A percentile compares a stretch with the other conserved stretches of the same genome.
Conservation (phyloP, 805 yeast species). For the Isabelozyma pseudorhagii region DNA sequence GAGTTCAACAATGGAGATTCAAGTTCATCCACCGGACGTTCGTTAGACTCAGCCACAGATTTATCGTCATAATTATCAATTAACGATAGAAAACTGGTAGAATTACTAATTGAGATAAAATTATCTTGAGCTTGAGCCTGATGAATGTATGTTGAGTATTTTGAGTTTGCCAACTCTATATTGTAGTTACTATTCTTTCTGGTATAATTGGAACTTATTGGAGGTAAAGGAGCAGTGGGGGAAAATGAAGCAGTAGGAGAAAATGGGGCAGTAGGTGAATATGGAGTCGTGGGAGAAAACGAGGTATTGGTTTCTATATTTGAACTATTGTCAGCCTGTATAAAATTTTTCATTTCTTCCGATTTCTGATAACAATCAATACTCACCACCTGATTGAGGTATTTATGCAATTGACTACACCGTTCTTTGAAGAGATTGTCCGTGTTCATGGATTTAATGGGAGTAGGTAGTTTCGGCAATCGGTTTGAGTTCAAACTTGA, state of each 20-base stretch:
- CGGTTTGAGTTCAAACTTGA: slow-evolving; percentile 4
- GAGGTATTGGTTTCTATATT: not conserved
- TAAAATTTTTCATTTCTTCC: slow-evolving; percentile 7
- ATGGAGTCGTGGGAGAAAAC: slow-evolving; percentile 10
- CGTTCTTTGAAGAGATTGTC: slow-evolving; percentile 11
- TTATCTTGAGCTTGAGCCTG: not conserved
- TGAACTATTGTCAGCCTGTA: not conserved
- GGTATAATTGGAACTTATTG: not conserved
- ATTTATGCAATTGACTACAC: slow-evolving; percentile 21
- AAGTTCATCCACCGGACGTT: not conserved
- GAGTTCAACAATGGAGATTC: not conserved
- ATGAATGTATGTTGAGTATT: slow-evolving; percentile 12
- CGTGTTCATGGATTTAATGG: slow-evolving; percentile 12
- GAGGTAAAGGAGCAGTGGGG: slow-evolving; percentile 5
- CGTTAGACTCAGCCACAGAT: not conserved
- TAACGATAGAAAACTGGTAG: slow-evolving; percentile 23
- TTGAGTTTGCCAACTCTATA: slow-evolving; percentile 1
- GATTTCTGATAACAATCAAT: slow-evolving; percentile 8
- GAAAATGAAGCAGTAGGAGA: slow-evolving; percentile 9
- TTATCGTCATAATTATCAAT: slow-evolving; percentile 27
- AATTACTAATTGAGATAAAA: slow-evolving; percentile 7
- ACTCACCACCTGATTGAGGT: slow-evolving; percentile 18
- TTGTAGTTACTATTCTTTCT: slow-evolving; percentile 2
- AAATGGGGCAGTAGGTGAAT: not conserved
- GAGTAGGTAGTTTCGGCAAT: slow-evolving; percentile 31